phyloP scores from a whole-genome alignment of 2,329 filamentous ascomycete genomes.

The Exophiala aquamarina region DNA sequence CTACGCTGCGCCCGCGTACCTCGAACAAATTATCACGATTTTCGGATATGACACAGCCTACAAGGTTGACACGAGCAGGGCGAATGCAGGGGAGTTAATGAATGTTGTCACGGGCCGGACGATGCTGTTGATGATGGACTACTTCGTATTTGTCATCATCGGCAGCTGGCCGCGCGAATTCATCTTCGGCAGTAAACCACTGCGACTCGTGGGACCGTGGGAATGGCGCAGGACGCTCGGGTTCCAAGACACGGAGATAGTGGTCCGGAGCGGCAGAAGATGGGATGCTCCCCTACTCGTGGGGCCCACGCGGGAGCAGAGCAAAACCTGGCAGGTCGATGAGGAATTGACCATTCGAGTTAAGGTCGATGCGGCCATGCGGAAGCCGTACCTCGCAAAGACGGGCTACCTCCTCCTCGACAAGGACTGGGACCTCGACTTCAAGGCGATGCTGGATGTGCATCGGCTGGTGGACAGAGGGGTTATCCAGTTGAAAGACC shows the following conservation, averaged over 20 bases:
- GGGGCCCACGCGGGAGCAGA: slow-evolving; percentile 36
- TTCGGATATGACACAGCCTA: slow-evolving; percentile 67
- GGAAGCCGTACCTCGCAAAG: slow-evolving; percentile 68
- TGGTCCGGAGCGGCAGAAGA: slow-evolving; percentile 72
- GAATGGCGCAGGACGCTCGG: slow-evolving; percentile 73
- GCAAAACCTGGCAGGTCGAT: slow-evolving; percentile 40
- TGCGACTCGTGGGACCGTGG: slow-evolving; percentile 59
- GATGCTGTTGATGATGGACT: slow-evolving; percentile 71
- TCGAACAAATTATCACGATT: slow-evolving; percentile 61
- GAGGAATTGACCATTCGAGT: slow-evolving; percentile 55
- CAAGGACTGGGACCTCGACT: slow-evolving; percentile 84
- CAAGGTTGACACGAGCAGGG: slow-evolving; percentile 60
- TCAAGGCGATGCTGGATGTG: slow-evolving; percentile 73
- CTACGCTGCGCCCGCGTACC: slow-evolving; percentile 71
- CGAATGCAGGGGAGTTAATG: slow-evolving; percentile 58
- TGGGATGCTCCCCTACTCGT: slow-evolving; percentile 64
- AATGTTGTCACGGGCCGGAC: slow-evolving; percentile 61
- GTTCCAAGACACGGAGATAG: slow-evolving; percentile 72
- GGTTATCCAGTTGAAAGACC: slow-evolving; percentile 58
- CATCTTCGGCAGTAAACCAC: slow-evolving; percentile 58
- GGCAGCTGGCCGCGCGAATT: slow-evolving; percentile 75
- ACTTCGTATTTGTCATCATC: slow-evolving; percentile 65
- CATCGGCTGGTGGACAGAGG: slow-evolving; percentile 65
- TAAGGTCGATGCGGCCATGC: slow-evolving; percentile 67
- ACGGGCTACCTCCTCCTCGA: slow-evolving; percentile 88